Evolutionary conservation across 208 protist genomes (phyloP).

Genomic region (Tritrichomonas foetus): DNA sequence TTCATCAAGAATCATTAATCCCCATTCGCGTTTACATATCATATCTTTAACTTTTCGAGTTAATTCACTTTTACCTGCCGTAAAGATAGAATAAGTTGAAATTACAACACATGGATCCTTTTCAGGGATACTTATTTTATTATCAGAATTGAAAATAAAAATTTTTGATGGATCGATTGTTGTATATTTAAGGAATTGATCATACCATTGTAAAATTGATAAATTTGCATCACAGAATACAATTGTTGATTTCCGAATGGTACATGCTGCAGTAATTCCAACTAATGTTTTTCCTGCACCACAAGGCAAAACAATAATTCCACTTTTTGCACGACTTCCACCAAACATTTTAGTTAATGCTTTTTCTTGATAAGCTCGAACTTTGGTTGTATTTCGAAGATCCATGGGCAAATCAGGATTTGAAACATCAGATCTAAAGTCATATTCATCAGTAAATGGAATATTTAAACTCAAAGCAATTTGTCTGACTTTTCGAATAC

Average conservation of each 20-base stretch:
- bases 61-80: conserved; percentile 55
- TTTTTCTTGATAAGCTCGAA: conserved; percentile 66
- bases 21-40: conserved; percentile 72
- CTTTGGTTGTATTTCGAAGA: conserved; percentile 64
- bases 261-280: conserved; percentile 72
- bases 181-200: conserved; percentile 49
- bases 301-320: conserved; percentile 97
- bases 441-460: conserved; percentile 66
- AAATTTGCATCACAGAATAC: conserved; percentile 20
- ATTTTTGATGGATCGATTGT: background rate
- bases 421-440: conserved; percentile 57
- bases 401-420: conserved; percentile 65
- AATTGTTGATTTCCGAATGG: conserved; percentile 46
- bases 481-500: background rate
- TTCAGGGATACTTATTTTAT: background rate
- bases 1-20: conserved; percentile 90
- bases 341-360: conserved; percentile 74
- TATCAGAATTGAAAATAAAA: background rate
- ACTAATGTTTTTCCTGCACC: conserved; percentile 98
- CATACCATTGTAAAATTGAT: conserved; percentile 52
- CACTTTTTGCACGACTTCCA: conserved; percentile 65
- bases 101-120: conserved; percentile 71
- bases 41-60: conserved; percentile 40
- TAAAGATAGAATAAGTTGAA: conserved; percentile 97
- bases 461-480: background rate